A percentile compares a stretch with the other conserved stretches of the same genome.
Conservation (phyloP, 1,139 yeast species). For the Saccharomycopsis hybrid region DNA sequence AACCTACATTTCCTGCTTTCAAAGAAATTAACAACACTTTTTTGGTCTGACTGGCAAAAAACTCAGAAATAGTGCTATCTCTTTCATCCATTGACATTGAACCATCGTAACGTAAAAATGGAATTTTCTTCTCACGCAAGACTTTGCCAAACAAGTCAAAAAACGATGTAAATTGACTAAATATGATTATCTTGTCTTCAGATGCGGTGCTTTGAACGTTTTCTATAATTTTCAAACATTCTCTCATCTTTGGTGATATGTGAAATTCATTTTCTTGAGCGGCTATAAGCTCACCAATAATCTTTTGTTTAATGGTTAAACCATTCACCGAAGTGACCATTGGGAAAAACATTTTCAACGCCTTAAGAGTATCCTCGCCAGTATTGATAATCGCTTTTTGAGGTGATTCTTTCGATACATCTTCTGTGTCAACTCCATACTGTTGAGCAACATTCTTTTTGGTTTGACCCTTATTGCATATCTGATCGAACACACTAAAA, state of each 20-base stretch:
- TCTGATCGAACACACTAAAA: constrained; percentile 46
- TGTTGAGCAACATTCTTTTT: neutral
- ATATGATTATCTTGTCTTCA: constrained; percentile 64
- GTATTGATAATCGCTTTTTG: neutral
- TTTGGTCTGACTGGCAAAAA: constrained; percentile 49
- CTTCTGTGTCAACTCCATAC: neutral
- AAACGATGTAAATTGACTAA: constrained; percentile 78
- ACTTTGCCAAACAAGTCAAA: constrained; percentile 64
- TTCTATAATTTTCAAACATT: constrained; percentile 40
- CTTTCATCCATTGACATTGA: constrained; percentile 64
- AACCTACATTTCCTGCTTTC: constrained; percentile 89
- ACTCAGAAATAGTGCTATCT: constrained; percentile 53
- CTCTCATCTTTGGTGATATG: constrained; percentile 50
- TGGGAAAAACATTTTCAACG: constrained; percentile 6
- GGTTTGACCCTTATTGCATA: constrained; percentile 28
- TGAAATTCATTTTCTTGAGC: constrained; percentile 33
- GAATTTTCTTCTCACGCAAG: constrained; percentile 41
- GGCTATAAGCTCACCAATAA: constrained; percentile 26
- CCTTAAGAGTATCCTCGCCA: neutral
- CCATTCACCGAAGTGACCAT: neutral
- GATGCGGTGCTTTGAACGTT: constrained; percentile 36
- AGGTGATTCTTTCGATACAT: no score
- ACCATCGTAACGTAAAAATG: constrained; percentile 71
- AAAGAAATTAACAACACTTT: constrained; percentile 66
- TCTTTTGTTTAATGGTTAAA: constrained; percentile 10